Conservation (phyloP, 148 eudicot species). For the Rhododendron mucronatum region DNA sequence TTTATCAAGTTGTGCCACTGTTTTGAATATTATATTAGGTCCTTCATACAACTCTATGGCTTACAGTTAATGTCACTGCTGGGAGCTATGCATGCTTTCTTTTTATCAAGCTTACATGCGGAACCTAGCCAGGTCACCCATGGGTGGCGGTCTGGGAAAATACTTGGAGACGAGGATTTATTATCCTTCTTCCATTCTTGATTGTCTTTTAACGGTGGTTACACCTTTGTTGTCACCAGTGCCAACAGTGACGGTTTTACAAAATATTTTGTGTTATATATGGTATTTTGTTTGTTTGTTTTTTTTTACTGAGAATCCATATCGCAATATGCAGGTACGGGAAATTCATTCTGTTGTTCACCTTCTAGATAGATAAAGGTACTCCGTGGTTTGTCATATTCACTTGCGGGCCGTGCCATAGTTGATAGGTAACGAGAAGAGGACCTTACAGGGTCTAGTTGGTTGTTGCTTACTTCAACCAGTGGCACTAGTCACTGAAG, state of each 20-base stretch:
- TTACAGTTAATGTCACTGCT: background rate
- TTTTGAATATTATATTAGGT: background rate
- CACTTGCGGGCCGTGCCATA: background rate
- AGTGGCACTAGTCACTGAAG: background rate
- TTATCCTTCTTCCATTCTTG: background rate
- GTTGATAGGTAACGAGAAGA: background rate
- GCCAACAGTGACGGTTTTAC: background rate
- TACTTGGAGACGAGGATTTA: background rate
- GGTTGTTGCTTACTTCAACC: slow-evolving; percentile 5
- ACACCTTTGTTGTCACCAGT: background rate
- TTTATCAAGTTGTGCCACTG: background rate
- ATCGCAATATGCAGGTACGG: background rate
- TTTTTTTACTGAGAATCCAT: background rate
- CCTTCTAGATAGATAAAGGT: background rate
- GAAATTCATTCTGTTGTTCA: background rate
- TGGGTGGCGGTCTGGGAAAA: background rate
- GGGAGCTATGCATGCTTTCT: background rate
- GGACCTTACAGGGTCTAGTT: background rate
- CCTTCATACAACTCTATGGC: background rate
- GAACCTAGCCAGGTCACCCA: background rate
- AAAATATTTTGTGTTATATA: background rate
- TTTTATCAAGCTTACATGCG: background rate
- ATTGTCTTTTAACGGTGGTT: background rate
- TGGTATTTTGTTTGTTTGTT: background rate
- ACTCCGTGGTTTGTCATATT: background rate